Evolutionary conservation across 768 basidiomycete genomes (phyloP), one percentile per base, ranked within the genome.

Genomic region (Tylopilus felleus): DNA sequence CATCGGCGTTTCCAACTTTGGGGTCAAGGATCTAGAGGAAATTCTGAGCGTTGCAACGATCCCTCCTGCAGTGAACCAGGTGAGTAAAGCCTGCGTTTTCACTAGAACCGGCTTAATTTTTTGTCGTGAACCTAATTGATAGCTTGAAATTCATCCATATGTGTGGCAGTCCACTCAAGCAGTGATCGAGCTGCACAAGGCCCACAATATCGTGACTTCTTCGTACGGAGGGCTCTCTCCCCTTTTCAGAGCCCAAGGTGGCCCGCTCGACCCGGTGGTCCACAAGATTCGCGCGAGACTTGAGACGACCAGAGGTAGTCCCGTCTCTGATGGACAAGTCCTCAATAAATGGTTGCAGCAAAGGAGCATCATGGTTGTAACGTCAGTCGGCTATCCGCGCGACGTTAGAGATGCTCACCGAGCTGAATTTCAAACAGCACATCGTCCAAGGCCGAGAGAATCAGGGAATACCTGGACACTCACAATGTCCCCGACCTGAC

Each of bases 151-250:
- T 7, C 55, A 50, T 31, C 55, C 42, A n/a, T 31, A 31, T 14
- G 55, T 38, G 19, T 57, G 38, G 42, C 8, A 57, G 43, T 57
- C 47, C 16, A 16, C 58, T 52, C 31, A 41, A 29, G 25, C 47
- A 27, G 21, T 38, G 43, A 40, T 51, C 14, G 43, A 35, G 21
- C 21, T 58, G 36, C 47, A 51, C 28, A 39, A 44, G 35, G 8
- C 42, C 28, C 42, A 44, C 13, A 10, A 33, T 38, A 44, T 57
- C 13, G 54, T 49, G 31, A 56, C 41, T 6, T 31, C 46, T 31
- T 56, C 54, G 7, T 56, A 48, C 33, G 36, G 16, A 25, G 41
- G 55, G 21, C 36, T 46, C 21, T 52, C 27, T 28, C 29, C 44
- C 39, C 35, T 44, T 33, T 48, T 55, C 31, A 41, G 35, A n/a